These are phyloP conservation scores for Gynostemma pentaphyllum DNA, from an alignment of 306 rosid genomes.

Conservation along the genomic window DNA sequence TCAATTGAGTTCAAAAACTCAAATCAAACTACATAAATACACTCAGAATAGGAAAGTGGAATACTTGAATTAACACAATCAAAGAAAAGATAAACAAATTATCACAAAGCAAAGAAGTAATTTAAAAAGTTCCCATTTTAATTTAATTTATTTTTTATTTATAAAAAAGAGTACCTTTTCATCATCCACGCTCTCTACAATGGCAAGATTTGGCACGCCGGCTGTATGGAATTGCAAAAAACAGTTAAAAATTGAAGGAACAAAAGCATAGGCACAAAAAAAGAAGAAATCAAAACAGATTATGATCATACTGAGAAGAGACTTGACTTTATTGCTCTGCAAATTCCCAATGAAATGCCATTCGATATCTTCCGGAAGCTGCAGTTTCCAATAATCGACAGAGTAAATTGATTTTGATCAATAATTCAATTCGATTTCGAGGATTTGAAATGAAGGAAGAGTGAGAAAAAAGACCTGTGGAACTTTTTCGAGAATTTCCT, in stretches of 20 bases:
- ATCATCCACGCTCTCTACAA: conserved; percentile 76
- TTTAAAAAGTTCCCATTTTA: not conserved
- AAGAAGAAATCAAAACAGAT: not conserved
- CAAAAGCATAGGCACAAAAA: not conserved
- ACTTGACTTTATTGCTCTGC: conserved; percentile 84
- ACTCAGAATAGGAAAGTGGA: no score
- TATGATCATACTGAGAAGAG: conserved; percentile 53
- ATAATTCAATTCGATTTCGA: not conserved
- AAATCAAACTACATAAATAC: no score
- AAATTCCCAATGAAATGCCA: conserved; percentile 92
- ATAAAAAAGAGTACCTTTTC: conserved; percentile 49
- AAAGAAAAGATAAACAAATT: not conserved
- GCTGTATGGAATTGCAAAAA: conserved; percentile 29
- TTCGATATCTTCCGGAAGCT: conserved; percentile 83
- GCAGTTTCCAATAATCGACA: conserved; percentile 5
- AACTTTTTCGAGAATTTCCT: conserved; percentile 68
- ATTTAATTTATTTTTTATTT: no score
- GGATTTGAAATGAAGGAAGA: not conserved
- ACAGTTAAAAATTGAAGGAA: not conserved
- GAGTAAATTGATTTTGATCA: not conserved
- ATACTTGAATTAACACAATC: not conserved
- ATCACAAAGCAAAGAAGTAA: not conserved
- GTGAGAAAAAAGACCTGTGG: conserved; percentile 64
- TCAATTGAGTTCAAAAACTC: no score
- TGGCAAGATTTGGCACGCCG: conserved; percentile 69